These are phyloP conservation scores for Rugosomyces carneus DNA, from an alignment of 1,284 basidiomycete species.

Conservation along the genomic window DNA sequence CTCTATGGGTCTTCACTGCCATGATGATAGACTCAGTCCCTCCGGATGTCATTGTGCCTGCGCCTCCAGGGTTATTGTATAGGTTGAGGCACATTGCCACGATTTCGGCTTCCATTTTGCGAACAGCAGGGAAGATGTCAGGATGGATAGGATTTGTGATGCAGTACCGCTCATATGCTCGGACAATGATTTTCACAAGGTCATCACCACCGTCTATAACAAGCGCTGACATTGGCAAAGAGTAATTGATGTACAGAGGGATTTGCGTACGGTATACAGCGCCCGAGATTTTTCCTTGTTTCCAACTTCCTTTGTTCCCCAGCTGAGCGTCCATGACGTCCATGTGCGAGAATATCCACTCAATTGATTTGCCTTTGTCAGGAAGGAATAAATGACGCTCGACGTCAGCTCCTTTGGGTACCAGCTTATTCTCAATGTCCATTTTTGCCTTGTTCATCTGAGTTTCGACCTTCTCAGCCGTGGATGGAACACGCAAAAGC, in stretches of 20 bases:
- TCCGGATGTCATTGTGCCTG: slow-evolving; percentile 90
- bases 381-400: slow-evolving; percentile 66
- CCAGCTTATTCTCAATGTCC: slow-evolving; percentile 65
- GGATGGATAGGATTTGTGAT: slow-evolving; percentile 93
- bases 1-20: slow-evolving; percentile 91
- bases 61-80: slow-evolving; percentile 81
- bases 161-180: slow-evolving; percentile 66
- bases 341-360: slow-evolving; percentile 81
- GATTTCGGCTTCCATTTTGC: slow-evolving; percentile 98
- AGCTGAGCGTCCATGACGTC: slow-evolving; percentile 65
- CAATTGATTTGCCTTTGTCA: slow-evolving; percentile 56
- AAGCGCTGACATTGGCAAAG: slow-evolving; percentile 1
- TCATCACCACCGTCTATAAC: slow-evolving; percentile 77
- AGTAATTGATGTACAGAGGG: too few species aligned
- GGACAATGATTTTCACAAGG: slow-evolving; percentile 63
- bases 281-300: slow-evolving; percentile 75
- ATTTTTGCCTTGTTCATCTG: slow-evolving; percentile 66
- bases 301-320: slow-evolving; percentile 51
- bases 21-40: slow-evolving; percentile 96
- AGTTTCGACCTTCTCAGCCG: slow-evolving; percentile 57
- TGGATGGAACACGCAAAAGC: slow-evolving; percentile 62
- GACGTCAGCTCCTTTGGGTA: slow-evolving; percentile 55
- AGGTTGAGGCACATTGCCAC: slow-evolving; percentile 90
- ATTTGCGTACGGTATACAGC: slow-evolving; percentile 78
- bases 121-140: slow-evolving; percentile 89